Percentiles rank a stretch among this genome's conserved stretches.
Evolutionary conservation across 1,284 basidiomycete genomes (phyloP).

Genomic region (Coriolopsis trogii): DNA sequence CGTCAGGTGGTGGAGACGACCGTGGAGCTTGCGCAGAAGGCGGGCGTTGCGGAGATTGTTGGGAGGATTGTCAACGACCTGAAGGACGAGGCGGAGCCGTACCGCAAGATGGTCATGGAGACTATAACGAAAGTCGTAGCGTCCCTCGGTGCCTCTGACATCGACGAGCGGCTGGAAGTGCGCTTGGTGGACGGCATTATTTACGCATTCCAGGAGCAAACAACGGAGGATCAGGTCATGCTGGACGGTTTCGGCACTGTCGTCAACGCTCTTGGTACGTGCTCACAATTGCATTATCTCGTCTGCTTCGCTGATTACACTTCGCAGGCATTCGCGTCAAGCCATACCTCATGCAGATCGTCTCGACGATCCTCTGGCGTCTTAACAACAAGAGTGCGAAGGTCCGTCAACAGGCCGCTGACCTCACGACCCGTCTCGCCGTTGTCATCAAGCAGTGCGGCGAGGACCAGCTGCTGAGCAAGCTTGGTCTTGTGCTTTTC

Average conservation of each 20-base stretch:
- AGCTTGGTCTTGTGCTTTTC: conserved; percentile 95
- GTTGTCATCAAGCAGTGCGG: conserved; percentile 99
- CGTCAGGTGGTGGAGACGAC: conserved; percentile 98
- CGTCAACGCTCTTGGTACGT: conserved; percentile 83
- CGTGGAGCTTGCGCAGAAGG: conserved; percentile 95
- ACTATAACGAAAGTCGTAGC: conserved; percentile 97
- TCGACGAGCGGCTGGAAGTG: conserved; percentile 95
- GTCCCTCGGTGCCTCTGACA: conserved; percentile 92
- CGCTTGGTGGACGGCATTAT: conserved; percentile 98
- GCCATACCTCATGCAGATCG: conserved; percentile 98
- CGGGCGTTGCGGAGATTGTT: conserved; percentile 95
- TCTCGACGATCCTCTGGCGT: conserved; percentile 99
- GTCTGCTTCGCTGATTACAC: background rate
- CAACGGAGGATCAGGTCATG: conserved; percentile 98
- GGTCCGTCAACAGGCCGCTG: conserved; percentile 98
- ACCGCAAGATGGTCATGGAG: conserved; percentile 99
- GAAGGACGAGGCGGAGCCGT: conserved; percentile 96
- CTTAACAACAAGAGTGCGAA: conserved; percentile 99
- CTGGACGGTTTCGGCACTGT: conserved; percentile 98
- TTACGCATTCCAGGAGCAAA: conserved; percentile 99
- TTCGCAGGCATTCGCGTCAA: conserved; percentile 90
- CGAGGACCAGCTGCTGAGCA: conserved; percentile 94
- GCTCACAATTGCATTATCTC: background rate
- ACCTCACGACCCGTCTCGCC: conserved; percentile 92
- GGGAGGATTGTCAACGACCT: conserved; percentile 95